phyloP scores from a whole-genome alignment of 352 stramenopile species.

The Plasmopara viticola region DNA sequence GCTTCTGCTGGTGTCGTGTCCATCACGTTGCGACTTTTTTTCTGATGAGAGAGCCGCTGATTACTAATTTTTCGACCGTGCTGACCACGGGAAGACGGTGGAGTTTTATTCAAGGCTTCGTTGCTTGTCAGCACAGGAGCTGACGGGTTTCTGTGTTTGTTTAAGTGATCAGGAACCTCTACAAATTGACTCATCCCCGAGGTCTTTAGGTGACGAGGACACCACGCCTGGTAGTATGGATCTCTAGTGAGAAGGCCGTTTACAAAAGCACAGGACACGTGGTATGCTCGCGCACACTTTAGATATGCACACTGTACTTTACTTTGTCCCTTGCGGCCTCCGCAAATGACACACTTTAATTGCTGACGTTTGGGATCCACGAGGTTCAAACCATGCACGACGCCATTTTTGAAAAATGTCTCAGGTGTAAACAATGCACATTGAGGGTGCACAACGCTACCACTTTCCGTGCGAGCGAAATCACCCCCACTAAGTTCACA shows the following conservation, averaged over 20 bases:
- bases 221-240: constrained; percentile 71
- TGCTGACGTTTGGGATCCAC: constrained; percentile 42
- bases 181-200: constrained; percentile 59
- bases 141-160: constrained; percentile 17
- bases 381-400: constrained; percentile 54
- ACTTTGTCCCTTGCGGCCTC: constrained; percentile 54
- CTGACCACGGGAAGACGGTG: constrained; percentile 7
- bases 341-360: constrained; percentile 59
- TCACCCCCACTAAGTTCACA: constrained; percentile 72
- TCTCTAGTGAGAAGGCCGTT: constrained; percentile 56
- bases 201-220: constrained; percentile 64
- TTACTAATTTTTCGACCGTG: constrained; percentile 14
- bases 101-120: constrained; percentile 8
- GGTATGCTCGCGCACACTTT: constrained; percentile 57
- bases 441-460: constrained; percentile 60
- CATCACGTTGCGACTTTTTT: constrained; percentile 1
- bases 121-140: neutral
- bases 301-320: constrained; percentile 75
- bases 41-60: neutral
- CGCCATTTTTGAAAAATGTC: constrained; percentile 69
- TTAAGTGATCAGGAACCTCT: constrained; percentile 58
- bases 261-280: constrained; percentile 70
- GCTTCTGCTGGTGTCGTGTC: constrained; percentile 24
- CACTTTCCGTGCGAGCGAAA: constrained; percentile 62
- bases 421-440: constrained; percentile 82